These are phyloP conservation scores for Scutellospora calospora DNA, from an alignment of 371 early-diverging fungal species.

Conservation along the genomic window DNA sequence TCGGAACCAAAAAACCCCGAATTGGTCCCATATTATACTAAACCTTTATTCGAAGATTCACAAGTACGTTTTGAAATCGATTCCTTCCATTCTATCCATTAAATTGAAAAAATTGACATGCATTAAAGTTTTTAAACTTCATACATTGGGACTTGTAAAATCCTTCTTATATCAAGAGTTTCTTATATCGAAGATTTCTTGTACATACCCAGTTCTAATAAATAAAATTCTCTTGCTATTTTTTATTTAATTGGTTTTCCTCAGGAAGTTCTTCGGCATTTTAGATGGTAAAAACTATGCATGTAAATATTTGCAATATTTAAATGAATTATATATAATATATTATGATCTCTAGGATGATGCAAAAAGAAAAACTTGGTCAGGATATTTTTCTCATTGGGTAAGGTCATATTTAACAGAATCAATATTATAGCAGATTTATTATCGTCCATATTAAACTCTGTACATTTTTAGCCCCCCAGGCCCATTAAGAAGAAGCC, in stretches of 20 bases:
- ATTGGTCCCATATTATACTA: constrained; percentile 68
- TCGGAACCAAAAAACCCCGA: constrained; percentile 65
- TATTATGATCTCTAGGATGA: constrained; percentile 57
- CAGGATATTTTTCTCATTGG: constrained; percentile 90
- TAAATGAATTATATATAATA: constrained; percentile 21
- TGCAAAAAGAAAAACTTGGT: constrained; percentile 77
- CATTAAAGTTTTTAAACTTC: neutral
- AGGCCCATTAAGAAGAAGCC: constrained; percentile 45
- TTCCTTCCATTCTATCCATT: neutral
- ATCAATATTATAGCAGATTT: neutral
- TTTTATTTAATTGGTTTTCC: neutral
- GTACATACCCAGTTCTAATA: too few species aligned
- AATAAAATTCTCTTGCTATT: too few species aligned
- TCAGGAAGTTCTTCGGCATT: constrained; percentile 77
- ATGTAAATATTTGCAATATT: neutral
- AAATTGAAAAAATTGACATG: neutral
- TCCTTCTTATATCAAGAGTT: too few species aligned
- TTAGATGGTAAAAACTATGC: constrained; percentile 63
- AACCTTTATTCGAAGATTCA: constrained; percentile 71
- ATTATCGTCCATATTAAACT: neutral
- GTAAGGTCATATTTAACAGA: constrained; percentile 47
- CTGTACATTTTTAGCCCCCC: neutral
- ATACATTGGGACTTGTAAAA: constrained; percentile 2
- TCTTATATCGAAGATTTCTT: too few species aligned
- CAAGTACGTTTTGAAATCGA: constrained; percentile 57